Conservation (phyloP, 2,329 filamentous ascomycete species). For the Fusarium mexicanum region DNA sequence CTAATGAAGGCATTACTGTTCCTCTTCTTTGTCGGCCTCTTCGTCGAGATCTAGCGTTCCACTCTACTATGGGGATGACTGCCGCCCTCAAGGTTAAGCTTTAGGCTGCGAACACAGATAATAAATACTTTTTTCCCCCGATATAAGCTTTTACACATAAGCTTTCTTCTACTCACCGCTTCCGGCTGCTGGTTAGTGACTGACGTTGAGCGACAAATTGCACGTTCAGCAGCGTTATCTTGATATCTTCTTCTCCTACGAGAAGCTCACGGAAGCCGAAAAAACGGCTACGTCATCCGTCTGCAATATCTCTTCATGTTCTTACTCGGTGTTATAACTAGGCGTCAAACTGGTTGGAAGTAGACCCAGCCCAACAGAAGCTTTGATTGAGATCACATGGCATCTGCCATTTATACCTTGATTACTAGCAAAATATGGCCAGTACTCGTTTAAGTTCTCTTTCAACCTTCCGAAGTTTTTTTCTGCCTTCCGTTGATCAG, state of each 20-base stretch:
- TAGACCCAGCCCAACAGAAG: no score
- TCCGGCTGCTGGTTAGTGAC: background rate
- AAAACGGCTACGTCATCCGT: rapidly evolving
- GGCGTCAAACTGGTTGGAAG: no score
- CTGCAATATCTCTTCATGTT: rapidly evolving
- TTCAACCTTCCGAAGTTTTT: rapidly evolving
- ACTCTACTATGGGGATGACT: no score
- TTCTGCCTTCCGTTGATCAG: background rate
- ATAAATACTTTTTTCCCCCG: no score
- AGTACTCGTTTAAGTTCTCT: rapidly evolving
- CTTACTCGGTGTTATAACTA: background rate
- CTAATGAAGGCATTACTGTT: rapidly evolving
- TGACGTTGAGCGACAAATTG: background rate
- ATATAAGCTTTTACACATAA: no score
- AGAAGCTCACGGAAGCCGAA: rapidly evolving
- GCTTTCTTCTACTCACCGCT: background rate
- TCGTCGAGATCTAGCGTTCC: background rate
- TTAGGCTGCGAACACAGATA: no score
- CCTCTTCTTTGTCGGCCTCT: no score
- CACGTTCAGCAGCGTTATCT: no score
- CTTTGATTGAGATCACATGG: background rate
- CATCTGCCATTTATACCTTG: rapidly evolving
- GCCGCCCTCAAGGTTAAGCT: no score
- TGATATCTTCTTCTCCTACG: no score
- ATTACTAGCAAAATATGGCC: background rate